phyloP scores from a whole-genome alignment of 192 early-diverging fungal species.

The Funneliformis mosseae region DNA sequence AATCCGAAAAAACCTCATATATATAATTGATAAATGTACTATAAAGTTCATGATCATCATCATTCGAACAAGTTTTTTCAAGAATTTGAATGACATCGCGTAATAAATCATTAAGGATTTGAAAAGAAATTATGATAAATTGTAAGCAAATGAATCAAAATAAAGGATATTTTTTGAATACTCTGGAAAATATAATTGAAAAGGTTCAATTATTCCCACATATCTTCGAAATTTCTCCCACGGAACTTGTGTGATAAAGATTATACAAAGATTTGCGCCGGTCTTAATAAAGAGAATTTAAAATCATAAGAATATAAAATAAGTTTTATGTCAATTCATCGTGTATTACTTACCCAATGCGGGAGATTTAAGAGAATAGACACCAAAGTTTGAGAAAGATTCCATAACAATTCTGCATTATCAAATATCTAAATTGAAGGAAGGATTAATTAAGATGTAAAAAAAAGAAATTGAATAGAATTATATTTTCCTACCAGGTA shows the following conservation, averaged over 20 bases:
- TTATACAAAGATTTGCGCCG: neutral
- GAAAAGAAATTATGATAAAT: neutral
- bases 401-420: conserved; percentile 1
- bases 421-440: neutral
- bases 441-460: neutral
- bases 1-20: neutral
- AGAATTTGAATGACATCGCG: conserved; percentile 4
- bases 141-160: neutral
- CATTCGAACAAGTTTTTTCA: neutral
- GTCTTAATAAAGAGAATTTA: neutral
- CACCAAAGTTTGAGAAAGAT: neutral
- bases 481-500: neutral
- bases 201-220: neutral
- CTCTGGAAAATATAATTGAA: conserved; percentile 14
- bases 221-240: conserved; percentile 14
- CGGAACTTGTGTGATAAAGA: conserved; percentile 9
- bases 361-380: neutral
- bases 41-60: neutral
- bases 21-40: neutral
- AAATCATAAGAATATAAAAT: neutral
- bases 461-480: neutral
- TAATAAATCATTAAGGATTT: neutral
- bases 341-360: neutral
- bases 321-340: neutral
- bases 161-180: conserved; percentile 14